Evolutionary conservation across 108 stramenopile genomes (phyloP), one percentile per base, ranked within the genome.

Genomic region (Craspedostauros australis): DNA sequence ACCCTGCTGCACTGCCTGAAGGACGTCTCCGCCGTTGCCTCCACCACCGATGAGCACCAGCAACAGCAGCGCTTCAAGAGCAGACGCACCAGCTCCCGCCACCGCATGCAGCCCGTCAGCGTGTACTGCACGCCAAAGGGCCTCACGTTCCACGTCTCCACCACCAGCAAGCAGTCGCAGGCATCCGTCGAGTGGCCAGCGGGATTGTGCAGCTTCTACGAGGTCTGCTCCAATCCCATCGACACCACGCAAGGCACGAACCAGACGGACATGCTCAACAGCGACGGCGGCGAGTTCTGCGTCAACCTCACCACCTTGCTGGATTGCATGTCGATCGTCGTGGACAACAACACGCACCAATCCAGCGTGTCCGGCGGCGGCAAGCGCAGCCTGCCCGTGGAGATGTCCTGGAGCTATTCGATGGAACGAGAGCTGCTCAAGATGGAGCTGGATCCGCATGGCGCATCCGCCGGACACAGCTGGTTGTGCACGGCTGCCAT

Each of bases 391-490:
- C n/a, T n/a, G n/a, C n/a, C n/a, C n/a, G n/a, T n/a, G n/a, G 67
- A 72, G 48, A 27, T 86, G 19, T 64, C 68, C 45, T 54, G 81
- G 58, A 70, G 75, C 0, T 86, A 81, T 43, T 75, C 81, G 71
- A 40, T 61, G 15, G 51, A 37, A 11, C 60, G 62, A 32, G 84
- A 80, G 36, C 42, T 73, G 6, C 70, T 86, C 34, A 62, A 68
- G 39, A 50, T 86, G 41, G 84, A 86, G 57, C 64, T 84, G 36
- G n/a, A n/a, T n/a, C n/a, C n/a, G n/a, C n/a, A n/a, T n/a, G n/a
- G n/a, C n/a, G n/a, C n/a, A n/a, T n/a, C n/a, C n/a, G n/a, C n/a
- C n/a, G n/a, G n/a, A n/a, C n/a, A n/a, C n/a, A n/a, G n/a, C n/a
- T n/a, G n/a, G n/a, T n/a, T n/a, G n/a, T n/a, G n/a, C 1, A 57